These are phyloP conservation scores for Baudoinia panamericana DNA, from an alignment of 495 filamentous ascomycete species.

Conservation along the genomic window DNA sequence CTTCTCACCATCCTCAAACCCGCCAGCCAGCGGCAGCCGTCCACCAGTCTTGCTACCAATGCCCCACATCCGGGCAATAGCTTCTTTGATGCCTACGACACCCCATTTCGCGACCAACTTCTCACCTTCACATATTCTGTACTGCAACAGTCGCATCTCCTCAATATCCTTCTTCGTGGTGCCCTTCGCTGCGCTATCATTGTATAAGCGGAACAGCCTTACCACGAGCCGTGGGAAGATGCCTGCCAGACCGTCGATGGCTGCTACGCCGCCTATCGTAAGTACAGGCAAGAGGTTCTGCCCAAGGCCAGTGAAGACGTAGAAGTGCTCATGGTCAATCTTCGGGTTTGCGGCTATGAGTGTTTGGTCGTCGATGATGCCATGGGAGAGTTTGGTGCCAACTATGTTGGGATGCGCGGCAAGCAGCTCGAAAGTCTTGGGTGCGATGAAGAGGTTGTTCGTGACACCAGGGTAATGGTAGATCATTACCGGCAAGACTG, in stretches of 20 bases:
- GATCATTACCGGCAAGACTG: constrained; percentile 24
- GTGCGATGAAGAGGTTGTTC: constrained; percentile 43
- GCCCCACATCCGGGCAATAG: constrained; percentile 38
- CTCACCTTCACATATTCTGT: constrained; percentile 42
- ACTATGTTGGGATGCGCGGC: constrained; percentile 48
- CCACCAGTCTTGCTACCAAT: constrained; percentile 44
- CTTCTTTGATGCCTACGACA: constrained; percentile 51
- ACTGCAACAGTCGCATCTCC: constrained; percentile 42
- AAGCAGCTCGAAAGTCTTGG: constrained; percentile 41
- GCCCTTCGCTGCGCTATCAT: constrained; percentile 26
- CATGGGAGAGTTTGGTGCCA: constrained; percentile 57
- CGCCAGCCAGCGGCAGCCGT: constrained; percentile 40
- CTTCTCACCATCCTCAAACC: constrained; percentile 35
- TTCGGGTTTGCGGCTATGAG: constrained; percentile 41
- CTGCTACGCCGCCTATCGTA: constrained; percentile 44
- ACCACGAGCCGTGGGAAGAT: constrained; percentile 50
- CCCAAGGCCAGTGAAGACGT: constrained; percentile 49
- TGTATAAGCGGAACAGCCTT: constrained; percentile 36
- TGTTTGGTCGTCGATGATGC: constrained; percentile 46
- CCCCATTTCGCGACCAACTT: constrained; percentile 46
- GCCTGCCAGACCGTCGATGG: constrained; percentile 47
- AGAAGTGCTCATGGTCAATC: constrained; percentile 40
- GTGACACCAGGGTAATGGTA: constrained; percentile 57
- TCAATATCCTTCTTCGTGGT: constrained; percentile 24
- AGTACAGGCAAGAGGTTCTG: constrained; percentile 52